Evolutionary conservation across 805 yeast genomes (phyloP), one percentile per base, ranked within the genome.

Genomic region (Ogataea angusta): DNA sequence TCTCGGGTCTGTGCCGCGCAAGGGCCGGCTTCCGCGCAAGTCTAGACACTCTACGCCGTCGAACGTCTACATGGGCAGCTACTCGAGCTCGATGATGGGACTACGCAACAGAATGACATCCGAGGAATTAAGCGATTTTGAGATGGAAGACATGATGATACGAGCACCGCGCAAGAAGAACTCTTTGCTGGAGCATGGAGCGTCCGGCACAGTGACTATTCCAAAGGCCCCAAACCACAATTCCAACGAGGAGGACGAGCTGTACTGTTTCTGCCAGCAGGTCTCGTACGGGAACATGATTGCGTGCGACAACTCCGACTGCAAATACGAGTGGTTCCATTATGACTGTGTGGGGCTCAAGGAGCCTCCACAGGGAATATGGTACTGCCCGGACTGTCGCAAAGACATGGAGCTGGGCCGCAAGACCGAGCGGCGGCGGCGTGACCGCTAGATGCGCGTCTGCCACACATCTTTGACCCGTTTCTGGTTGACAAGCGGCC

Each of bases 371-470:
- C 79, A 80, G 55, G 98, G 96, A 12, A 83, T 85, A 34, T 93
- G 99, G 99, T 91, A 81, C 61, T 93, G 99, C 68, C 91, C 97
- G 0, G 91, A 85, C 47, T 90, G 98, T 70, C 63, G 67, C 14
- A 64, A 61, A 38, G 57, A 57, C 28, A 43, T 57, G 52, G 56
- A 53, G 31, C 40, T 52, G 18, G 56, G 46, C 8, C 56, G 52
- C 40, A 57, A 53, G 40, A 51, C 50, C 33, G 61, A 60, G 6
- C 47, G 55, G 42, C 50, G 42, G 15, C 29, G 37, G 13, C 25
- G 32, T 1, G 42, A 38, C 13, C 32, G 17, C 21, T 33, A 53
- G 7, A 38, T 21, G 21, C 42, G 37, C 3, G 48, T 30, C 30
- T 44, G 42, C 89, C 90, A 84, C 24, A 61, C 55, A 23, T 65